A percentile compares a stretch with the other conserved stretches of the same genome.
These are phyloP conservation scores for Saussurea involucrata DNA, from an alignment of 129 eudicot species.

Conservation along the genomic window DNA sequence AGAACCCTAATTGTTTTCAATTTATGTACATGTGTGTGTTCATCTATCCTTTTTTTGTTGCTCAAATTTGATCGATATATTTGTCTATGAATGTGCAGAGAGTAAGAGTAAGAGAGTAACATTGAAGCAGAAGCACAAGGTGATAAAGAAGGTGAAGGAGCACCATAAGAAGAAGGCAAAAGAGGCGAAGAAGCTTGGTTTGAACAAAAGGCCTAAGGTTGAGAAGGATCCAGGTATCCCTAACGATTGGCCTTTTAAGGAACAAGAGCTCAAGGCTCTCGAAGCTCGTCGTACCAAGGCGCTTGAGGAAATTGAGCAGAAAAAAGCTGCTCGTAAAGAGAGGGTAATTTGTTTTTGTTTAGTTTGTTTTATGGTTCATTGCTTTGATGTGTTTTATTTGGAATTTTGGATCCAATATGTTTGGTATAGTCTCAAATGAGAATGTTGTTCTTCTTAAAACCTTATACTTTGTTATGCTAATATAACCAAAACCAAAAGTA, in stretches of 20 bases:
- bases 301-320: slow-evolving; percentile 71
- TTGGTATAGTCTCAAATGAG: not conserved
- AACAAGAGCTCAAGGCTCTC: slow-evolving; percentile 91
- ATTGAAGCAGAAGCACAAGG: slow-evolving; percentile 78
- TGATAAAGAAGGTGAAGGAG: slow-evolving; percentile 78
- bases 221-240: slow-evolving; percentile 99
- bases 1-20: not conserved
- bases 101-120: slow-evolving; percentile 92
- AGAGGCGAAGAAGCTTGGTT: slow-evolving; percentile 83
- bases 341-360: slow-evolving; percentile 48
- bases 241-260: slow-evolving; percentile 99
- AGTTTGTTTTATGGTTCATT: not conserved
- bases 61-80: not conserved
- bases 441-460: not conserved
- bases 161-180: slow-evolving; percentile 93
- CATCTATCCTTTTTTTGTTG: not conserved
- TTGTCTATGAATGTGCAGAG: slow-evolving; percentile 44
- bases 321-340: slow-evolving; percentile 97
- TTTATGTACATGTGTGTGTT: not conserved
- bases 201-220: slow-evolving; percentile 57
- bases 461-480: not conserved
- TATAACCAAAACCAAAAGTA: not conserved
- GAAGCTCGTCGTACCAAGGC: slow-evolving; percentile 81
- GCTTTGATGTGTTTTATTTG: not conserved
- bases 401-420: not conserved